These are phyloP conservation scores for Rhodotorula taiwanensis DNA, from an alignment of 768 basidiomycete species.

Conservation along the genomic window DNA sequence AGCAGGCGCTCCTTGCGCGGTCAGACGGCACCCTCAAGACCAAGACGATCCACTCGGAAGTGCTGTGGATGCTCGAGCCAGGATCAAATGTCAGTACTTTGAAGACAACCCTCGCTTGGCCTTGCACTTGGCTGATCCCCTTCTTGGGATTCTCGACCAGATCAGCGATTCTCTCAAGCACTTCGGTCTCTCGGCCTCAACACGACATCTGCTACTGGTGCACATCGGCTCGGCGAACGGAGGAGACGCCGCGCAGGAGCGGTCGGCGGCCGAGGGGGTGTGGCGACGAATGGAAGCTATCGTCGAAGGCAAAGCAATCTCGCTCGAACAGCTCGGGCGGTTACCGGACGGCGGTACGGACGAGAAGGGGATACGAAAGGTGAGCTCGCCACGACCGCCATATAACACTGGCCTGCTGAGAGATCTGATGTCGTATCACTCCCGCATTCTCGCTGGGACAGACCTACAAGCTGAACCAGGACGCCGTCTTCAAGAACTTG, in stretches of 20 bases:
- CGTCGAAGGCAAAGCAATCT: conserved; percentile 55
- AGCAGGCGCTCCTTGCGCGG: conserved; percentile 69
- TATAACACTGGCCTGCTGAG: background rate
- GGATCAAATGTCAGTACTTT: conserved; percentile 75
- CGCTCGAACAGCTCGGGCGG: conserved; percentile 49
- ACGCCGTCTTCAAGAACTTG: conserved; percentile 45
- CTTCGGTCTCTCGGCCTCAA: conserved; percentile 70
- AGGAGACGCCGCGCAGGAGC: conserved; percentile 43
- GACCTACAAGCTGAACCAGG: conserved; percentile 66
- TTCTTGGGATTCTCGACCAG: conserved; percentile 46
- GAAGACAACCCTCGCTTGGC: background rate
- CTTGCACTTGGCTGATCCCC: background rate
- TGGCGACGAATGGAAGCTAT: conserved; percentile 51
- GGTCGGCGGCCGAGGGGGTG: conserved; percentile 45
- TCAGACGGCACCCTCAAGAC: conserved; percentile 60
- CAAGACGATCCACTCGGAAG: conserved; percentile 82
- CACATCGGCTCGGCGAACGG: conserved; percentile 49
- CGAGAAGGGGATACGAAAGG: conserved; percentile 70
- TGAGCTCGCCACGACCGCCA: conserved; percentile 41
- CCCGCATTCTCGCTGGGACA: conserved; percentile 39
- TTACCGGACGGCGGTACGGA: conserved; percentile 50
- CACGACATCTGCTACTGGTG: conserved; percentile 63
- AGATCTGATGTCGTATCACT: background rate
- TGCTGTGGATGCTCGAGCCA: conserved; percentile 79
- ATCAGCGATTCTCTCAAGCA: conserved; percentile 81